phyloP scores from a whole-genome alignment of 2,329 filamentous ascomycete species.

The Ophiostoma novo-ulmi region DNA sequence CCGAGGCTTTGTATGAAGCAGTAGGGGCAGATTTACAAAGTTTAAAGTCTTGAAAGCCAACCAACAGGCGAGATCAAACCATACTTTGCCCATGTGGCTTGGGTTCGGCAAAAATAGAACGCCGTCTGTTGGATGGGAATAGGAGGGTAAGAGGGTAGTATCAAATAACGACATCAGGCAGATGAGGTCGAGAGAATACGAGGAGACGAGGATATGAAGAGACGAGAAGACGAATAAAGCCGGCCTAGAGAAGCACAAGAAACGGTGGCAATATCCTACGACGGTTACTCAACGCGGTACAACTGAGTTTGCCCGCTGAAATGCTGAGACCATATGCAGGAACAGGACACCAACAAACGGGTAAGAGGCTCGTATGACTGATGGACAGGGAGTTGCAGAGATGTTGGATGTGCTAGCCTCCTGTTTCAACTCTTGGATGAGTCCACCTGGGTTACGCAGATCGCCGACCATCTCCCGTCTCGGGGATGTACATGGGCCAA shows the following conservation, averaged over 20 bases:
- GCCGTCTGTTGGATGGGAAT: background rate
- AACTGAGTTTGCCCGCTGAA: background rate
- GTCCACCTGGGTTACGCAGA: background rate
- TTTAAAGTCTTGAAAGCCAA: background rate
- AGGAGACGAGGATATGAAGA: background rate
- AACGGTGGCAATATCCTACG: background rate
- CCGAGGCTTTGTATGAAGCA: background rate
- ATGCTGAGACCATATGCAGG: background rate
- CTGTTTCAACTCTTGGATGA: background rate
- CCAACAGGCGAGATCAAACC: background rate
- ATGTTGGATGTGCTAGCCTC: background rate
- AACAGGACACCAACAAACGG: background rate
- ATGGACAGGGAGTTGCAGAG: background rate
- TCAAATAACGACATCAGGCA: background rate
- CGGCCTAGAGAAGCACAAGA: background rate
- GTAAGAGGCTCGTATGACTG: background rate
- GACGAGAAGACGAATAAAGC: background rate
- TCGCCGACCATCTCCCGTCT: constrained; percentile 8
- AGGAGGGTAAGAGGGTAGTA: background rate
- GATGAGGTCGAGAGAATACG: background rate
- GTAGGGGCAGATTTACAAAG: background rate
- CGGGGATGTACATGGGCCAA: background rate
- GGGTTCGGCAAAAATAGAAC: background rate
- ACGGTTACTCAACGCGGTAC: background rate
- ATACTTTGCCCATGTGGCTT: background rate